Evolutionary conservation across 257 asterid genomes (phyloP), one percentile per base, ranked within the genome.

Genomic region (Gentiana dahurica): DNA sequence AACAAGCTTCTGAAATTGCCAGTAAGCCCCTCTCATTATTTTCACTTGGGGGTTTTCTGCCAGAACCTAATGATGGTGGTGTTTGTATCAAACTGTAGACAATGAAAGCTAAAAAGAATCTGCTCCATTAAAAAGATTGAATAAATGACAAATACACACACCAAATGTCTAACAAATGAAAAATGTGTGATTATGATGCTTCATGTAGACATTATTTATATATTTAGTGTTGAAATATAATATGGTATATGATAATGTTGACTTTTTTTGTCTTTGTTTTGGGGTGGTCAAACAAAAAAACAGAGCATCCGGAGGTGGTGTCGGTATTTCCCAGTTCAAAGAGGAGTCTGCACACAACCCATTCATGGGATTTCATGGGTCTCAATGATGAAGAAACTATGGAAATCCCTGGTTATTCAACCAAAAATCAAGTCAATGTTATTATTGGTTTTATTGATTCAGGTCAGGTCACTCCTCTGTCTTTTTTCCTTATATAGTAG

Each of bases 301-400:
- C 91, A 91, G 98, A 87, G 67, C 87, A 87, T 91, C 80, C 89
- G 9, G 98, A 84, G 54, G 98, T 91, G 56, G 94, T 91, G 66
- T 87, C 96, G 9, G 98, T 91, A 15, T 91, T 91, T 69, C 92
- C 90, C 59, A 91, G 87, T 70, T 70, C 76, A 37, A 85, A 67
- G 76, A 82, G 96, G 73, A 76, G 55, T 46, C 80, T 91, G 57
- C 98, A 91, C 73, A 91, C 98, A 6, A 87, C 98, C 47, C 98
- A 87, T 83, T 91, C 98, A 51, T 91, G 98, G 98, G 98, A 91
- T 64, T 91, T 91, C 65, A 87, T 91, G 95, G 98, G 96, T 59
- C 89, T 91, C 57, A 71, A 53, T 62, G 82, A 69, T 53, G 83
- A 84, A 73, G 89, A 85, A 72, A 75, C 94, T 57, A 87, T 84